phyloP scores from a whole-genome alignment of 371 early-diverging fungal species.

The Mortierella sp. region DNA sequence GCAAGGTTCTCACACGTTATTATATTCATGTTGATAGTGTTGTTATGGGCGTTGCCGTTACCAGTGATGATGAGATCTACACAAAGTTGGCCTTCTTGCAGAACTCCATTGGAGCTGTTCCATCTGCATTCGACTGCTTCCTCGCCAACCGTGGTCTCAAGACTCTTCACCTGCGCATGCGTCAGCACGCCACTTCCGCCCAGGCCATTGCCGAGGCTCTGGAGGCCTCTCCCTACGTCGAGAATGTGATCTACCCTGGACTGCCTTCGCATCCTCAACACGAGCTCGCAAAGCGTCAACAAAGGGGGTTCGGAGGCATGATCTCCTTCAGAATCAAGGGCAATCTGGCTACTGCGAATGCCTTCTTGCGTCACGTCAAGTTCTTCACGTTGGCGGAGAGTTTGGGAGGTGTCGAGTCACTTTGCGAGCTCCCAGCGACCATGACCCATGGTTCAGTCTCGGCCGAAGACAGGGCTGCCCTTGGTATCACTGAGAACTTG shows the following conservation, averaged over 20 bases:
- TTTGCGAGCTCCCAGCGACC: constrained; percentile 84
- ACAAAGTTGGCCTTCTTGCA: constrained; percentile 90
- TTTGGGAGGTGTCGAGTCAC: constrained; percentile 88
- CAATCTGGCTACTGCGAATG: constrained; percentile 72
- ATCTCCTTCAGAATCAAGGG: constrained; percentile 86
- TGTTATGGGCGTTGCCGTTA: constrained; percentile 95
- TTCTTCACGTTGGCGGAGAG: constrained; percentile 88
- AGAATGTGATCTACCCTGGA: constrained; percentile 88
- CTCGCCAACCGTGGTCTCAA: constrained; percentile 95
- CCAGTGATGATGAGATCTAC: constrained; percentile 76
- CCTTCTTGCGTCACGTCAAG: constrained; percentile 71
- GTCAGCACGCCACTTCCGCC: constrained; percentile 89
- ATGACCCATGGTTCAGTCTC: constrained; percentile 91
- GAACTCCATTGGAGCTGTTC: constrained; percentile 95
- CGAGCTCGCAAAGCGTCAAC: constrained; percentile 81
- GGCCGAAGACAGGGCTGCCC: constrained; percentile 75
- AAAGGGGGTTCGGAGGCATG: constrained; percentile 89
- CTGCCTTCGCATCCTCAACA: constrained; percentile 85
- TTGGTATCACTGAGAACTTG: constrained; percentile 87
- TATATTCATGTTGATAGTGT: constrained; percentile 61
- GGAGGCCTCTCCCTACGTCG: constrained; percentile 70
- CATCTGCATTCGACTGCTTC: constrained; percentile 97
- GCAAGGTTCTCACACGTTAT: too few species aligned
- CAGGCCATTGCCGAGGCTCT: constrained; percentile 78
- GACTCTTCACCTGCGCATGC: constrained; percentile 95